These are phyloP conservation scores for Nicotiana paniculata DNA, from an alignment of 257 asterid genomes.

Conservation along the genomic window DNA sequence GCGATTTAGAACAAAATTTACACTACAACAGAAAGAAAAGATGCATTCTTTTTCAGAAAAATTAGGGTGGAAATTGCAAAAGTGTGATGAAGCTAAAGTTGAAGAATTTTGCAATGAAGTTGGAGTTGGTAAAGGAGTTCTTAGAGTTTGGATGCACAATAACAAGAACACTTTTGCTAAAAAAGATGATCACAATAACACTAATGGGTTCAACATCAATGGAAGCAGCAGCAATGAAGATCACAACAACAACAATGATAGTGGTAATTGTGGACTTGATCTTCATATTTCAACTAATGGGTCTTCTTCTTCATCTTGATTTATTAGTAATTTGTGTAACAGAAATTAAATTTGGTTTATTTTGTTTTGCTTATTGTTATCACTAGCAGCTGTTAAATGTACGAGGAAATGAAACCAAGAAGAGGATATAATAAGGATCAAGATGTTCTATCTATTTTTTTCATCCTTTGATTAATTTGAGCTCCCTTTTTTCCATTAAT, in stretches of 20 bases:
- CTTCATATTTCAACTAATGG: conserved; percentile 14
- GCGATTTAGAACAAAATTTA: conserved; percentile 23
- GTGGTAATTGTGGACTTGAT: conserved; percentile 7
- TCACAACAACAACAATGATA: not conserved
- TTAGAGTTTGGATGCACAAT: conserved; percentile 50
- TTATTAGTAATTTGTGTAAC: not conserved
- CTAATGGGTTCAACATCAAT: not conserved
- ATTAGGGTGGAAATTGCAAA: conserved; percentile 22
- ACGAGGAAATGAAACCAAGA: not conserved
- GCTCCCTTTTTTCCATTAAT: not conserved
- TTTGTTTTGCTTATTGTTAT: not conserved
- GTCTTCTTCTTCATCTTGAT: conserved; percentile 23
- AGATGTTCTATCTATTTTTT: not conserved
- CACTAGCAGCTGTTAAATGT: not conserved
- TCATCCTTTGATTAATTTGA: not conserved
- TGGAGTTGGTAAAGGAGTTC: conserved; percentile 25
- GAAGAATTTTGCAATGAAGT: conserved; percentile 29
- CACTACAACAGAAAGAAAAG: conserved; percentile 15
- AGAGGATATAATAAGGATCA: not conserved
- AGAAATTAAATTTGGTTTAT: not conserved
- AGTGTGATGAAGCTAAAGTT: conserved; percentile 9
- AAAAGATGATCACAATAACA: not conserved
- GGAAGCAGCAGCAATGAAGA: conserved; percentile 2
- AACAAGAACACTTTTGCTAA: conserved; percentile 25
- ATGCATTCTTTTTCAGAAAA: conserved; percentile 18